These are phyloP conservation scores for Guillardia theta DNA, from an alignment of 78 protist species.

Conservation along the genomic window DNA sequence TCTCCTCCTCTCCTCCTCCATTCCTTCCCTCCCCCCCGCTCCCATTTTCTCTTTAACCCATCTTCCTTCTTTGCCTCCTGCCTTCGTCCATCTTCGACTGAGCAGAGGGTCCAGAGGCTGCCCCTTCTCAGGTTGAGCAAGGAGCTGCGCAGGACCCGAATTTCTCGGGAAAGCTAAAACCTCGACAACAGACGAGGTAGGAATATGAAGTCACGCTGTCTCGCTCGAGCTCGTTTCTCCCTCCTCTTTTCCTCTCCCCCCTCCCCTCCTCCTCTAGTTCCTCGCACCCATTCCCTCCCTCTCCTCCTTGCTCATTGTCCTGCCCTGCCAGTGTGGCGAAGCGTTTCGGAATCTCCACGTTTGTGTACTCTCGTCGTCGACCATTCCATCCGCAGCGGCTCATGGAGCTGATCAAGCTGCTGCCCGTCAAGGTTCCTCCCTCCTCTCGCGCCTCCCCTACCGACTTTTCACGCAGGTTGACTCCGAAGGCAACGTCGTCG, in stretches of 20 bases:
- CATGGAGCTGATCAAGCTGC: neutral
- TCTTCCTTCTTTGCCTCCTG: neutral
- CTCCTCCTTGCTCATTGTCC: neutral
- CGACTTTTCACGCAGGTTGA: neutral
- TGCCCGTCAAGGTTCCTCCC: neutral
- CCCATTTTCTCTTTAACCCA: too few species aligned
- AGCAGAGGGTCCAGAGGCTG: too few species aligned
- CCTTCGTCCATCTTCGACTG: neutral
- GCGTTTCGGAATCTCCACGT: neutral
- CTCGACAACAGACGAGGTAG: too few species aligned
- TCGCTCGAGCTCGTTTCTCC: neutral
- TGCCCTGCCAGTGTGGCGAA: too few species aligned
- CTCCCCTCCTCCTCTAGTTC: neutral
- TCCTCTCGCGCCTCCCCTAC: neutral
- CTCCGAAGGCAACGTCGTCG: neutral
- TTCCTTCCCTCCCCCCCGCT: too few species aligned
- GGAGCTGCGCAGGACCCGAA: too few species aligned
- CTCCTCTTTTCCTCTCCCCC: neutral
- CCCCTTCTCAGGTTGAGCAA: too few species aligned
- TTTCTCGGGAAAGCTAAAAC: too few species aligned
- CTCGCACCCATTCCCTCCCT: neutral
- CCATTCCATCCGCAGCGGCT: slow-evolving; percentile 3
- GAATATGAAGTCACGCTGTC: neutral
- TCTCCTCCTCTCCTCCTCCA: neutral
- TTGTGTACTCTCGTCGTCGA: neutral